Conservation (phyloP, 805 yeast genomes). For the Kodamaea lidongshanica region DNA sequence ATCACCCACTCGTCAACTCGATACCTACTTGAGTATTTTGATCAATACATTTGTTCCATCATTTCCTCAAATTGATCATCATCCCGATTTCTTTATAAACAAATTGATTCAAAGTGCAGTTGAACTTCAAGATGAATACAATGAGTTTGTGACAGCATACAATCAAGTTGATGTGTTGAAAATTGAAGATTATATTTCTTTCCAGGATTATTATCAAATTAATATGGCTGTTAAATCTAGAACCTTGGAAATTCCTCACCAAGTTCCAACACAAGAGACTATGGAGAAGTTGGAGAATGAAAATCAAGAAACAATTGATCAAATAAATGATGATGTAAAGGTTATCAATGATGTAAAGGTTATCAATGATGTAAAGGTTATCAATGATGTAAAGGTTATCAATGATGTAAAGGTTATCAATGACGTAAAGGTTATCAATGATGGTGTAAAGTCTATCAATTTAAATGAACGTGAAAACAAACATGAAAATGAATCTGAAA, state of each 20-base stretch:
- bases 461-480: not conserved
- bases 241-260: slow-evolving; percentile 57
- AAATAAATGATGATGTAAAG: not conserved
- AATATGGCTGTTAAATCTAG: slow-evolving; percentile 50
- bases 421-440: not conserved
- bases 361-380: not conserved
- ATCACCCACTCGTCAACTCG: slow-evolving; percentile 19
- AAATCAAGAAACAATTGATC: not conserved
- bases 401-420: not conserved
- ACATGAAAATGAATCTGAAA: not conserved
- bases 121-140: slow-evolving; percentile 10
- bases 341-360: no score
- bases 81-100: slow-evolving; percentile 9
- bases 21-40: slow-evolving; percentile 28
- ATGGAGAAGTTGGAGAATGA: not conserved
- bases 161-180: slow-evolving; percentile 13
- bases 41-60: slow-evolving; percentile 19
- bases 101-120: slow-evolving; percentile 3
- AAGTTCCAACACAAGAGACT: slow-evolving; percentile 10
- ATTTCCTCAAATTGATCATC: slow-evolving; percentile 11
- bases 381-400: not conserved
- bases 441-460: not conserved
- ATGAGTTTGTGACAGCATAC: slow-evolving; percentile 6
- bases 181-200: slow-evolving; percentile 12
- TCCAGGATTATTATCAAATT: slow-evolving; percentile 23